Evolutionary conservation across 225 moss, liverwort and hornwort species (phyloP).

Genomic region (Marchantia polymorpha): DNA sequence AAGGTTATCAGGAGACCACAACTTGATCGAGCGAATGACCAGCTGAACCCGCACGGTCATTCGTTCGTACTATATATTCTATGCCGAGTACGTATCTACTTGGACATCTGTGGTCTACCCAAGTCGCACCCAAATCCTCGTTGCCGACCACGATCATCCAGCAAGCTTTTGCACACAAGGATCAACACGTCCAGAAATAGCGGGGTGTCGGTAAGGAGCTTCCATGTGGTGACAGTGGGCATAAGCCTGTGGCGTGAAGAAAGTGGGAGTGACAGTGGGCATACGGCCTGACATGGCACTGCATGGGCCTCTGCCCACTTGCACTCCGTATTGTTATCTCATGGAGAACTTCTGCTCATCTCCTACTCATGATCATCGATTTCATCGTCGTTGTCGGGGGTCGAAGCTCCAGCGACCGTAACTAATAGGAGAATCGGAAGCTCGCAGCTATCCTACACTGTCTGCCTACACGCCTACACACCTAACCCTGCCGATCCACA

Average conservation of each 20-base stretch:
- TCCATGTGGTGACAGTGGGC: neutral
- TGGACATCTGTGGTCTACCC: neutral
- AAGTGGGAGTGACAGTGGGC: neutral
- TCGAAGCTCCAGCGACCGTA: neutral
- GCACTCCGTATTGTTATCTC: neutral
- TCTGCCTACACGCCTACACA: neutral
- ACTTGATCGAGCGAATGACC: neutral
- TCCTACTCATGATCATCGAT: neutral
- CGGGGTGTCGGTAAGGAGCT: neutral
- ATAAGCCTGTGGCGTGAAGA: neutral
- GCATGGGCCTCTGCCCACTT: neutral
- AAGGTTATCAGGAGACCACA: neutral
- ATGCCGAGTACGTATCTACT: neutral
- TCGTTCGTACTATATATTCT: neutral
- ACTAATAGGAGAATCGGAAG: neutral
- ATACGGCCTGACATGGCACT: neutral
- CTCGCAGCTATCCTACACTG: slow-evolving; percentile 2
- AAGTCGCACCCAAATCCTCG: neutral
- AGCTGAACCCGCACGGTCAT: too few species aligned
- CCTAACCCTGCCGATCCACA: neutral
- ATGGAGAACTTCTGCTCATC: neutral
- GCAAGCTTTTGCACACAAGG: neutral
- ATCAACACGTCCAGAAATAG: neutral
- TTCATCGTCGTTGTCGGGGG: neutral
- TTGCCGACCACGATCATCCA: neutral